These are phyloP conservation scores for Globisporangium cylindrosporum DNA, from an alignment of 352 stramenopile genomes.

Conservation along the genomic window DNA sequence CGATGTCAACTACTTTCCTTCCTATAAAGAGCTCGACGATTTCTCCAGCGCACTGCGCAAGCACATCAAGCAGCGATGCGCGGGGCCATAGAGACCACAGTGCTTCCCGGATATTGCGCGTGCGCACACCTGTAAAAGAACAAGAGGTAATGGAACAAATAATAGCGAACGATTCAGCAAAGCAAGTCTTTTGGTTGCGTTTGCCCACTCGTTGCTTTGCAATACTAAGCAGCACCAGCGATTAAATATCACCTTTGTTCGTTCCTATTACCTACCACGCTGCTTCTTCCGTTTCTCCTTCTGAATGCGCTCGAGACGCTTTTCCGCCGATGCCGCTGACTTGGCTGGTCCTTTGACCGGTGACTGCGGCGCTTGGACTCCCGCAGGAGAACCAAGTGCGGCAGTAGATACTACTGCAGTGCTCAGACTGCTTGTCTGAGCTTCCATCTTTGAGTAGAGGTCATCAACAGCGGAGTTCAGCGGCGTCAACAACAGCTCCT, in stretches of 20 bases:
- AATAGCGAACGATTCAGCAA: background rate
- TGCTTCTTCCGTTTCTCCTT: conserved; percentile 19
- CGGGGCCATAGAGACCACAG: background rate
- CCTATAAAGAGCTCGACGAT: conserved; percentile 77
- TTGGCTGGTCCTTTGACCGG: conserved; percentile 2
- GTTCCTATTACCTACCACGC: background rate
- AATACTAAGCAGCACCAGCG: no score
- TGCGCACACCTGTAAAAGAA: background rate
- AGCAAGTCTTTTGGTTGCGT: background rate
- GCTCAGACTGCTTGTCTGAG: background rate
- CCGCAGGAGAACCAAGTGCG: background rate
- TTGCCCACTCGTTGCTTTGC: no score
- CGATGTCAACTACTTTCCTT: conserved; percentile 89
- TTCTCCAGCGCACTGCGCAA: conserved; percentile 54
- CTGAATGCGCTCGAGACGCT: conserved; percentile 21
- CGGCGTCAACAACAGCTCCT: background rate
- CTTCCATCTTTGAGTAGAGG: conserved; percentile 14
- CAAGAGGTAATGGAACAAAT: background rate
- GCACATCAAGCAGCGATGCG: conserved; percentile 52
- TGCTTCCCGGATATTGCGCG: background rate
- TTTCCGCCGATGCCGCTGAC: conserved; percentile 2
- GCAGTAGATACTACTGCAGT: background rate
- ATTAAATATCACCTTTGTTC: background rate
- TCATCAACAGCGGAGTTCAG: conserved; percentile 8
- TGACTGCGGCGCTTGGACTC: background rate